These are phyloP conservation scores for Paxillus involutus DNA, from an alignment of 768 basidiomycete species.

Conservation along the genomic window DNA sequence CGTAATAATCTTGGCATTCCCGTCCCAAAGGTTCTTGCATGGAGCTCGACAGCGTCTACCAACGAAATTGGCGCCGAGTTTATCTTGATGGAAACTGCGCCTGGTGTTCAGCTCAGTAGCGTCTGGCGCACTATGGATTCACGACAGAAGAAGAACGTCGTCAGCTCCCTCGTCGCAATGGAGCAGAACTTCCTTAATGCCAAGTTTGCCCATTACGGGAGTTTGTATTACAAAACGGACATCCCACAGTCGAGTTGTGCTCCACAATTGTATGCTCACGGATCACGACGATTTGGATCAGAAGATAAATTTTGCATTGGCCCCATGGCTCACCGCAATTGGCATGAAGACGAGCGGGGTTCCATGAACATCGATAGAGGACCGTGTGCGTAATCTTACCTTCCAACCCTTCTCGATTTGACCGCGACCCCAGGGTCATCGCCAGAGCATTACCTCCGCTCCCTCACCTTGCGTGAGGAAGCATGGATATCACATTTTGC, in stretches of 20 bases:
- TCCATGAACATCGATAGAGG: slow-evolving; percentile 28
- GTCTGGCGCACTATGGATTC: slow-evolving; percentile 21
- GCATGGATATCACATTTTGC: slow-evolving; percentile 12
- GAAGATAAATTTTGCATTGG: slow-evolving; percentile 31
- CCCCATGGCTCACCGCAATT: slow-evolving; percentile 27
- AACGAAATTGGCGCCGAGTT: slow-evolving; percentile 30
- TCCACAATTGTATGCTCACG: slow-evolving; percentile 6
- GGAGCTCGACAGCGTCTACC: slow-evolving; percentile 21
- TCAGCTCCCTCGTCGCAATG: slow-evolving; percentile 20
- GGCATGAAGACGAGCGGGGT: slow-evolving; percentile 28
- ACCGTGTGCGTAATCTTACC: slow-evolving; percentile 28
- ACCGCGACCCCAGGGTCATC: slow-evolving; percentile 14
- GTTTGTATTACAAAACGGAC: slow-evolving; percentile 34
- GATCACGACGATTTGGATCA: slow-evolving; percentile 12
- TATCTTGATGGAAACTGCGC: slow-evolving; percentile 34
- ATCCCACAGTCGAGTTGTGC: slow-evolving; percentile 1
- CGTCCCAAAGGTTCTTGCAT: slow-evolving; percentile 29
- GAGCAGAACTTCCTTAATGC: slow-evolving; percentile 19
- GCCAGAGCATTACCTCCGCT: slow-evolving; percentile 18
- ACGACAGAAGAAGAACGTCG: slow-evolving; percentile 13
- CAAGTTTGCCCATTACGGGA: slow-evolving; percentile 30
- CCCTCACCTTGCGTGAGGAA: slow-evolving; percentile 21
- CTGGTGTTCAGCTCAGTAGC: slow-evolving; percentile 22
- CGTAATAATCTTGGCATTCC: slow-evolving; percentile 27
- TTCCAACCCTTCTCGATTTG: slow-evolving; percentile 2